Base-by-base conservation (phyloP, 805 yeast species). In the Ogataea corticis region DNA sequence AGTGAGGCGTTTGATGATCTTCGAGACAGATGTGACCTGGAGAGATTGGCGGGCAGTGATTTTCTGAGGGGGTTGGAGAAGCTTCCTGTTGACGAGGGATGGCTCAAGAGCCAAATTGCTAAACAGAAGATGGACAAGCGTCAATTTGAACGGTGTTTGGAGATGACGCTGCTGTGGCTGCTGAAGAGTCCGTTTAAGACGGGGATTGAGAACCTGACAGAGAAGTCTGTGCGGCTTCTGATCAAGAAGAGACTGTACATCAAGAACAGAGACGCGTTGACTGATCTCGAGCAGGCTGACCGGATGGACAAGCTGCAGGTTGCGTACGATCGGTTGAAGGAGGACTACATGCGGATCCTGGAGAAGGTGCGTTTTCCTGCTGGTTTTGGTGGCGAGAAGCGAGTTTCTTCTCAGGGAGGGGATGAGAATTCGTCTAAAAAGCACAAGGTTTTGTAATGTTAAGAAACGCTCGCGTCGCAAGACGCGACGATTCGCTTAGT, bases 1-100 rank as follows among this genome's bases (percentile, higher is more conserved):
- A 87, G 85, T 59, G 97, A 90, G 61, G 80, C 81, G 29, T 92
- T 94, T 67, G 99, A 94, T 60, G 95, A 87, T 59, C 70, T 94
- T 54, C 75, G 99, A 47, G 97, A 94, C 61, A 71, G 92, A 27
- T 76, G 82, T 51, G 98, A 94, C 59, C 70, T 89, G 53, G 65
- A 68, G 46, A 68, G 83, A 54, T 62, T 84, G 27, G 56, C 63
- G 19, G 48, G 49, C 1, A 65, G 68, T 3, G 51, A 49, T 0
- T 56, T 68, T 37, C 58, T 73, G 23, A 48, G 60, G 7, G 56
- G 64, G n/a, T 45, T 71, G 28, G 33, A 18, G 7, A 30, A 43
- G 15, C 55, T 60, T 25, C 65, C 67, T 32, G 41, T 54, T 27
- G 46, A 46, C 39, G 34, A 52, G 35, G 63, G 56, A 38, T 81